These are phyloP conservation scores for Microcera coccophila DNA, from an alignment of 2,329 filamentous ascomycete species.

Conservation along the genomic window DNA sequence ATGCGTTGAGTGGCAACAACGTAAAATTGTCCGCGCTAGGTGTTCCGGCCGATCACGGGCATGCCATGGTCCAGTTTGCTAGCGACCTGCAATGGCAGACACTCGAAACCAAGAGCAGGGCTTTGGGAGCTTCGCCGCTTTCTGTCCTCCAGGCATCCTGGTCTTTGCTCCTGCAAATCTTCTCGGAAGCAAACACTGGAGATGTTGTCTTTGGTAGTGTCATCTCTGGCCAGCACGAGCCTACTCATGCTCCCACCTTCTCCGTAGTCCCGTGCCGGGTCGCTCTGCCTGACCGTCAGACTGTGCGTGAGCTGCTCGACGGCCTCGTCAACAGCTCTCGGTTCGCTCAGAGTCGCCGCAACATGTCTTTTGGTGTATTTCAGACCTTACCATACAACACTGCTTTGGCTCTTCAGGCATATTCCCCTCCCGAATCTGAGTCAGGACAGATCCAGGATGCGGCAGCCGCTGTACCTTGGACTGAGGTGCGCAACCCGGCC, in stretches of 20 bases:
- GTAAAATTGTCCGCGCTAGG: constrained; percentile 1
- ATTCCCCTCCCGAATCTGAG: constrained; percentile 2
- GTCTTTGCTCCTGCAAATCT: constrained; percentile 30
- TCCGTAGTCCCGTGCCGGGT: constrained; percentile 33
- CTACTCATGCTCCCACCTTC: constrained; percentile 32
- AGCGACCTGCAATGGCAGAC: constrained; percentile 10
- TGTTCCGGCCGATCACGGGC: background rate
- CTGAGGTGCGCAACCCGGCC: background rate
- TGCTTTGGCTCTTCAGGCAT: constrained; percentile 33
- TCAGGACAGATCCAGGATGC: background rate
- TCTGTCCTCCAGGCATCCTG: constrained; percentile 35
- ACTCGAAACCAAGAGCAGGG: constrained; percentile 16
- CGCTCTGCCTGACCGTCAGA: constrained; percentile 13
- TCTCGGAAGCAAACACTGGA: constrained; percentile 30
- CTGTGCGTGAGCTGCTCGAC: constrained; percentile 11
- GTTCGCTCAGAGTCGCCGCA: constrained; percentile 18
- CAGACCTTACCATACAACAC: constrained; percentile 34
- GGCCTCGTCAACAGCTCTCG: constrained; percentile 11
- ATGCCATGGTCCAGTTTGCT: constrained; percentile 8
- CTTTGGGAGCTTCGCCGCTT: constrained; percentile 27
- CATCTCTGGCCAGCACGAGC: constrained; percentile 28
- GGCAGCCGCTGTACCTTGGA: background rate
- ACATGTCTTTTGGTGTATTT: constrained; percentile 24
- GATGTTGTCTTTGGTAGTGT: constrained; percentile 35
- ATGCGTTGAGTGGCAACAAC: constrained; percentile 19